phyloP scores from a whole-genome alignment of 176 grass and related monocot genomes.

The Phoenix dactylifera region DNA sequence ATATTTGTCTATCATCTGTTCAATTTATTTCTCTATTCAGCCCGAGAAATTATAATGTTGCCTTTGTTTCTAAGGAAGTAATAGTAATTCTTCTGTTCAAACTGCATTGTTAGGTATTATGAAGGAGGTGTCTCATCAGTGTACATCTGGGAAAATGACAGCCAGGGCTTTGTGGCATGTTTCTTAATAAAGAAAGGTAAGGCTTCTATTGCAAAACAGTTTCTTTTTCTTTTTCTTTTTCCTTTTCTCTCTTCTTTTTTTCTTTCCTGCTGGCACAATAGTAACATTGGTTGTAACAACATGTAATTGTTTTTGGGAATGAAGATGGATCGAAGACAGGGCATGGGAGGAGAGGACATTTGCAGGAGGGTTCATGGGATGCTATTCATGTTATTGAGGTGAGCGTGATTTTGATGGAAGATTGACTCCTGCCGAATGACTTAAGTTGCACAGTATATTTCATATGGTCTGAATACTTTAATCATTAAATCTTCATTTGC shows the following conservation, averaged over 20 bases:
- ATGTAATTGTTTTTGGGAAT: conserved; percentile 14
- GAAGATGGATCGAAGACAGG: conserved; percentile 59
- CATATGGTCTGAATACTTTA: neutral
- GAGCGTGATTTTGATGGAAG: no score
- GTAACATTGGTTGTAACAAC: neutral
- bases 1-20: neutral
- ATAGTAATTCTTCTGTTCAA: neutral
- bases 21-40: no score
- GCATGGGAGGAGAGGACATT: conserved; percentile 67
- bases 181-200: conserved; percentile 97
- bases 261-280: neutral
- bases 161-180: conserved; percentile 72
- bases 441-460: no score
- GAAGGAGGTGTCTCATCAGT: conserved; percentile 97
- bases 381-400: conserved; percentile 99
- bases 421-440: no score
- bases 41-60: neutral
- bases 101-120: conserved; percentile 67
- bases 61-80: neutral
- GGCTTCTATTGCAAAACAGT: no score
- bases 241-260: neutral
- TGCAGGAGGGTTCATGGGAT: conserved; percentile 95
- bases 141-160: conserved; percentile 90
- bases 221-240: no score
- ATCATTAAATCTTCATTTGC: neutral